Evolutionary conservation across 1,284 basidiomycete genomes (phyloP), one percentile per base, ranked within the genome.

Genomic region (Malassezia globosa): DNA sequence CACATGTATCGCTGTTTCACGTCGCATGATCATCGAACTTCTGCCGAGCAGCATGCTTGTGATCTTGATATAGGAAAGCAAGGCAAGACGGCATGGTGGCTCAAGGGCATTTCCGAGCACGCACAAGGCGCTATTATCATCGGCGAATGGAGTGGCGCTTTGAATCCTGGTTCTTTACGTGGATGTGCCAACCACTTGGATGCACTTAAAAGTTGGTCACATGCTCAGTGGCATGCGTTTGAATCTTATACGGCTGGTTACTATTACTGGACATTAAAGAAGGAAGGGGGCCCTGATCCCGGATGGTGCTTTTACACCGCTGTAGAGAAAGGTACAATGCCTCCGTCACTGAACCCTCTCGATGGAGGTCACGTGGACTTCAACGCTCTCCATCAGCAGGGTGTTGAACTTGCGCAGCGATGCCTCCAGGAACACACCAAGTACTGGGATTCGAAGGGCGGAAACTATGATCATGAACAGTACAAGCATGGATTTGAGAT

Each of bases 261-360:
- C 78, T 89, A 81, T 74, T 89, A 84, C 72, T 92, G 87, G 87
- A 87, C 85, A 34, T 83, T 81, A 69, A 86, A 83, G 76, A 87
- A 87, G 70, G 78, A 82, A 46, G 72, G 76, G 6, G 72, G 68
- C 2, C 80, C 81, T 55, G 84, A 87, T 67, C 78, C 77, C 2
- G 85, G 84, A 1, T 89, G 87, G 85, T 80, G 80, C 37, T 78
- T 85, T 29, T 76, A 78, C 54, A 81, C 86, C 65, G 82, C 83
- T 0, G 77, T 81, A 0, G 77, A 77, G 36, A 76, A 76, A 1
- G 81, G 81, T 7, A 79, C 84, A 13, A 77, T 84, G 55, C 82
- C 82, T 3, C 45, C 47, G 7, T 34, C 29, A 11, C 38, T 55
- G 19, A 42, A 49, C 27, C 48, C 52, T 13, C 23, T 24, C 21